These are phyloP conservation scores for Xylaria flabelliformis DNA, from an alignment of 495 filamentous ascomycete genomes.

Conservation along the genomic window DNA sequence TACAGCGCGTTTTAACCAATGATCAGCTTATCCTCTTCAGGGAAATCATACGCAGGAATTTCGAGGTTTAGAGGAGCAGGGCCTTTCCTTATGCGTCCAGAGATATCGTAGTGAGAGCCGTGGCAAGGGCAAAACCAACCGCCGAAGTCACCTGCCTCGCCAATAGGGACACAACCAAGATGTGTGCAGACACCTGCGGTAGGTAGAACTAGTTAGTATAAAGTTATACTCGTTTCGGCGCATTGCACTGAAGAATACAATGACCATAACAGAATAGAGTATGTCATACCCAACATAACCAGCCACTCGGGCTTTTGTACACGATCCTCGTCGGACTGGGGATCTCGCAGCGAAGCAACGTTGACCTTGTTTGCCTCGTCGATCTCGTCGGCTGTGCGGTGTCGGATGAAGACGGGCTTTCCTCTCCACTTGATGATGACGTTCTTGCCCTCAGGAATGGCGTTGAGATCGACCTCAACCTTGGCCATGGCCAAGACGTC, in stretches of 20 bases:
- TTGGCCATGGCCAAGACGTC: slow-evolving; percentile 99
- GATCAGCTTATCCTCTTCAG: slow-evolving; percentile 76
- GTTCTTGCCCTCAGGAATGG: slow-evolving; percentile 99
- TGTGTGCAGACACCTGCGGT: slow-evolving; percentile 92
- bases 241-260: background rate
- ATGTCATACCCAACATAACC: slow-evolving; percentile 87
- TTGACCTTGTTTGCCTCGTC: slow-evolving; percentile 80
- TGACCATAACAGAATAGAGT: slow-evolving; percentile 12
- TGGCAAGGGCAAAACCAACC: slow-evolving; percentile 99
- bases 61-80: slow-evolving; percentile 97
- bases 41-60: slow-evolving; percentile 88
- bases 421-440: slow-evolving; percentile 99
- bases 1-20: slow-evolving; percentile 69
- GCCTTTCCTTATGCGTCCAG: slow-evolving; percentile 92
- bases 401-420: slow-evolving; percentile 99
- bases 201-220: slow-evolving; percentile 25
- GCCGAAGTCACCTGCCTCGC: slow-evolving; percentile 96
- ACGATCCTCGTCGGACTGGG: slow-evolving; percentile 87
- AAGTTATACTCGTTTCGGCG: background rate
- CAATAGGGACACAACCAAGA: slow-evolving; percentile 97
- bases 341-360: slow-evolving; percentile 83
- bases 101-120: slow-evolving; percentile 99
- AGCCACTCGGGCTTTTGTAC: slow-evolving; percentile 99
- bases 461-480: slow-evolving; percentile 91
- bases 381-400: slow-evolving; percentile 90